Conservation (phyloP, 495 filamentous ascomycete species). For the Apiosordaria backusii region DNA sequence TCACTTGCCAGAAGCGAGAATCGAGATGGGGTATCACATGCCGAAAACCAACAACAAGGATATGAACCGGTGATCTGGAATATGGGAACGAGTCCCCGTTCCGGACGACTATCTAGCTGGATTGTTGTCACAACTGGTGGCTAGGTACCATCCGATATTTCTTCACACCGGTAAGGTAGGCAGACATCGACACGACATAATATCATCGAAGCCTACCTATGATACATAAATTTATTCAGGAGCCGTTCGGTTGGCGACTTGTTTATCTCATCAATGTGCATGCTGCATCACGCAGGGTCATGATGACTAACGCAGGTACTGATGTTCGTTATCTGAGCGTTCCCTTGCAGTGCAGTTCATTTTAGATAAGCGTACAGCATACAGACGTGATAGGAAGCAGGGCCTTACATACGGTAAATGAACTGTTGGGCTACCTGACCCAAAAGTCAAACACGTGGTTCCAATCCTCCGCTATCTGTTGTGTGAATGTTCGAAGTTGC, state of each 20-base stretch:
- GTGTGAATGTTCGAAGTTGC: neutral
- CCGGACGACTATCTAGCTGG: too few relatives aligned
- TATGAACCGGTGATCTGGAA: neutral
- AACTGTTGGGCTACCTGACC: neutral
- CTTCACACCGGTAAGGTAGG: neutral
- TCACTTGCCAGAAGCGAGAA: neutral
- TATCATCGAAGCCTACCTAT: neutral
- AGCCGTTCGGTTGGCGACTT: neutral
- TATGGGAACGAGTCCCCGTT: too few relatives aligned
- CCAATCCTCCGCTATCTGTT: neutral
- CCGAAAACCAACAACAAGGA: neutral
- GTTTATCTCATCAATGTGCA: neutral
- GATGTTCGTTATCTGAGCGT: neutral
- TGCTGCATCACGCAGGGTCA: neutral
- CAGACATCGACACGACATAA: neutral
- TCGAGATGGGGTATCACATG: neutral
- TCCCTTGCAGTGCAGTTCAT: neutral
- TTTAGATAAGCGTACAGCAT: neutral
- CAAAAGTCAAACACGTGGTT: neutral
- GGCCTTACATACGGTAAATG: neutral
- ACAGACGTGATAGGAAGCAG: neutral
- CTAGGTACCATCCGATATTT: neutral
- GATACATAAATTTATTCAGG: neutral
- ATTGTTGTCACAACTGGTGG: neutral
- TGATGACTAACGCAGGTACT: neutral